Evolutionary conservation across 768 basidiomycete genomes (phyloP).

Genomic region (Chiua virens): DNA sequence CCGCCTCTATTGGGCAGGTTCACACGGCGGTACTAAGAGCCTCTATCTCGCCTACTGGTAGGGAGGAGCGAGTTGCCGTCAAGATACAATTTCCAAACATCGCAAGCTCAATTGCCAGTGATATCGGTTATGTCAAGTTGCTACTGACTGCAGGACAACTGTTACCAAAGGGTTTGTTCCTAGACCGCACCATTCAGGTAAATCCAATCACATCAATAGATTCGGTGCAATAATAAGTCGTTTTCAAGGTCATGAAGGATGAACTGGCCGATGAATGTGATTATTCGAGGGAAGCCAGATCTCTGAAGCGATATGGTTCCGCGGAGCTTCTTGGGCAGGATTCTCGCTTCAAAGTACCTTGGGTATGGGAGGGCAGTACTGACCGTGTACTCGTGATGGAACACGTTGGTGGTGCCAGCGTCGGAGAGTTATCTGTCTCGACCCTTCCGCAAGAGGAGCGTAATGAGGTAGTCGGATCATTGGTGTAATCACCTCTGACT

Average conservation of each 20-base stretch:
- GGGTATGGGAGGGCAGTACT: slow-evolving; percentile 82
- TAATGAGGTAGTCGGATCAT: slow-evolving; percentile 58
- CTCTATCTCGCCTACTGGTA: slow-evolving; percentile 51
- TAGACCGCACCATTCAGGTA: slow-evolving; percentile 83
- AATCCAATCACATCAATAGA: background rate
- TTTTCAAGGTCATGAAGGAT: slow-evolving; percentile 74
- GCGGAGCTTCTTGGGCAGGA: slow-evolving; percentile 53
- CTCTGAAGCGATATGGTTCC: slow-evolving; percentile 59
- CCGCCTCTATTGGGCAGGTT: slow-evolving; percentile 97
- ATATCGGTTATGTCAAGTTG: slow-evolving; percentile 82
- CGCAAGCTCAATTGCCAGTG: slow-evolving; percentile 79
- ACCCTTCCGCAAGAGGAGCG: slow-evolving; percentile 63
- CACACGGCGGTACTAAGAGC: slow-evolving; percentile 70
- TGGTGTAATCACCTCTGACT: background rate
- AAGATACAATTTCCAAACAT: slow-evolving; percentile 98
- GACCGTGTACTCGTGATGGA: slow-evolving; percentile 89
- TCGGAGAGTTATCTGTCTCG: slow-evolving; percentile 62
- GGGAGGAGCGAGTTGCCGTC: slow-evolving; percentile 62
- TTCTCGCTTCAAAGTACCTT: slow-evolving; percentile 76
- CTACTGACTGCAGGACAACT: slow-evolving; percentile 78
- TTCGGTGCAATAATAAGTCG: background rate
- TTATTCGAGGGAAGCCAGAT: slow-evolving; percentile 80
- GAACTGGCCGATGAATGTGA: slow-evolving; percentile 94
- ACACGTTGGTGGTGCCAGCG: slow-evolving; percentile 72
- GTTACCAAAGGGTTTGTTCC: slow-evolving; percentile 85